Conservation (phyloP, 768 basidiomycete species). For the Leccinum sublutescens region DNA sequence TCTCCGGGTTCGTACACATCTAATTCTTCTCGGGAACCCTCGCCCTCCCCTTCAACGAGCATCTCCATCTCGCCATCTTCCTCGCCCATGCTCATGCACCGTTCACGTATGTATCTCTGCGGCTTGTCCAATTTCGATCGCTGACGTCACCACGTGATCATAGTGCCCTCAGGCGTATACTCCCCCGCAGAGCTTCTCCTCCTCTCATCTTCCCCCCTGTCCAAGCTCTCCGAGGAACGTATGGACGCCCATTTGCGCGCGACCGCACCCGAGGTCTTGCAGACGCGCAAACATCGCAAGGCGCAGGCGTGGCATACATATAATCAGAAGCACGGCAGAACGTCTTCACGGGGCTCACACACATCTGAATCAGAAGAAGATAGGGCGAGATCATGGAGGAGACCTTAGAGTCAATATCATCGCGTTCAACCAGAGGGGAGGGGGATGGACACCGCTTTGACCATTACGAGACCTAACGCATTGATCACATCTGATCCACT, state of each 20-base stretch:
- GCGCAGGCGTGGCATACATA: constrained; percentile 22
- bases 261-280: constrained; percentile 28
- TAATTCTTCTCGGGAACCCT: constrained; percentile 11
- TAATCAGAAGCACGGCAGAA: background rate
- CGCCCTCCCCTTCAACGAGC: constrained; percentile 12
- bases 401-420: background rate
- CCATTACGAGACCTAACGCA: background rate
- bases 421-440: background rate
- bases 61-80: constrained; percentile 4
- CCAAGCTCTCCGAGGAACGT: constrained; percentile 4
- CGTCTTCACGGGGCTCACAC: constrained; percentile 8
- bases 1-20: constrained; percentile 18
- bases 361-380: constrained; percentile 21
- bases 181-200: constrained; percentile 25
- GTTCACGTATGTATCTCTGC: constrained; percentile 3
- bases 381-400: constrained; percentile 16
- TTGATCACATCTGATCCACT: background rate
- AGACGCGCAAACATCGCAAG: constrained; percentile 27
- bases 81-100: background rate
- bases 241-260: constrained; percentile 12
- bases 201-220: constrained; percentile 24
- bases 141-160: background rate
- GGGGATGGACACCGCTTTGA: background rate
- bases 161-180: constrained; percentile 18
- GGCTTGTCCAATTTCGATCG: background rate